Conservation (phyloP, 768 basidiomycete genomes). For the Amanita exitialis region DNA sequence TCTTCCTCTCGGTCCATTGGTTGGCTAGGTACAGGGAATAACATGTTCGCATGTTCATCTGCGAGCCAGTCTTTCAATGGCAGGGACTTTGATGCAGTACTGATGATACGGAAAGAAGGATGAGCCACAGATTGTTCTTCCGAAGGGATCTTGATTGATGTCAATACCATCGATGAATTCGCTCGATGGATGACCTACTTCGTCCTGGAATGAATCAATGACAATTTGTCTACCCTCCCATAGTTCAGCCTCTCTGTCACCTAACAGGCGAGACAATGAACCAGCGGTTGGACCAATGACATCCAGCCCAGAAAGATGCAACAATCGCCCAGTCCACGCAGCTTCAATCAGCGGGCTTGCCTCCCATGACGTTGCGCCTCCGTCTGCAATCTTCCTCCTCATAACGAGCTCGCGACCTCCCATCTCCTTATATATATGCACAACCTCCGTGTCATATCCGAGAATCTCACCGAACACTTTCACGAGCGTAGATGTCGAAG, state of each 20-base stretch:
- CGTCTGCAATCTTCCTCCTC: constrained; percentile 46
- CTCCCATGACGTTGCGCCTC: constrained; percentile 50
- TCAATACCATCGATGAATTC: background rate
- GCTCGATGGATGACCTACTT: constrained; percentile 21
- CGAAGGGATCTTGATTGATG: constrained; percentile 13
- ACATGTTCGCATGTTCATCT: constrained; percentile 63
- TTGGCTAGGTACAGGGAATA: constrained; percentile 49
- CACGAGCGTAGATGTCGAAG: constrained; percentile 48
- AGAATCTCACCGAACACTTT: constrained; percentile 43
- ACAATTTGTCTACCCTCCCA: constrained; percentile 59
- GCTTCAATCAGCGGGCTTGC: constrained; percentile 52
- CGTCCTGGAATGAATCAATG: constrained; percentile 31
- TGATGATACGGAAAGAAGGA: constrained; percentile 50
- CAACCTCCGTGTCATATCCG: constrained; percentile 48
- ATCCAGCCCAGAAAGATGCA: constrained; percentile 53
- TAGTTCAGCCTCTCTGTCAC: constrained; percentile 54
- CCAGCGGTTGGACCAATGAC: constrained; percentile 60
- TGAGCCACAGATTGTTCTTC: constrained; percentile 41
- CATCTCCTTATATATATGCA: constrained; percentile 62
- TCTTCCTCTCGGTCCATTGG: constrained; percentile 52
- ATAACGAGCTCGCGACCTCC: constrained; percentile 58
- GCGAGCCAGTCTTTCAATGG: constrained; percentile 63
- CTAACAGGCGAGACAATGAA: constrained; percentile 45
- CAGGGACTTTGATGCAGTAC: constrained; percentile 52
- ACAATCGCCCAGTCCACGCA: constrained; percentile 43